Evolutionary conservation across 305 asterid genomes (phyloP).

Genomic region (Fraxinus baroniana): DNA sequence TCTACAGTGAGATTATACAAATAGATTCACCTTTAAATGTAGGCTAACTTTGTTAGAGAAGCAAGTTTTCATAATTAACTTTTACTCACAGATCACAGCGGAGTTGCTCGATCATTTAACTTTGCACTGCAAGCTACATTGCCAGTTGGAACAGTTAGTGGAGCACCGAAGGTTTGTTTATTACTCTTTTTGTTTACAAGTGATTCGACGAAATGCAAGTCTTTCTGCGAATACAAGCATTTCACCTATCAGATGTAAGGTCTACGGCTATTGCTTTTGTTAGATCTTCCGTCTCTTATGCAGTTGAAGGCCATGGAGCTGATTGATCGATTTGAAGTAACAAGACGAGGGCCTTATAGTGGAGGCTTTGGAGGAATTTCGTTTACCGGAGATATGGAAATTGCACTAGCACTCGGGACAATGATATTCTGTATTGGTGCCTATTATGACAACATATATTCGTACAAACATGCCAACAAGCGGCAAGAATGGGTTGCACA

Average conservation of each 20-base stretch:
- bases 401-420: neutral
- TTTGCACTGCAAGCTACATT: slow-evolving; percentile 74
- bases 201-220: neutral
- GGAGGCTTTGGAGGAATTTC: neutral
- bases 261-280: neutral
- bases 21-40: neutral
- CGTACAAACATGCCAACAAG: slow-evolving; percentile 41
- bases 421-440: too few relatives aligned
- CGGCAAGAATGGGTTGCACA: slow-evolving; percentile 84
- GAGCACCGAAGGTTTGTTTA: slow-evolving; percentile 76
- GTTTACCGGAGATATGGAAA: neutral
- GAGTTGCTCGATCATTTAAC: slow-evolving; percentile 76
- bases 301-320: slow-evolving; percentile 94
- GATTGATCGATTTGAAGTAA: too few relatives aligned
- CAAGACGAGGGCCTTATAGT: neutral
- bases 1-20: slow-evolving; percentile 64
- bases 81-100: slow-evolving; percentile 64
- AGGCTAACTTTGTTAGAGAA: neutral
- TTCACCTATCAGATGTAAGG: neutral
- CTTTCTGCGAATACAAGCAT: neutral
- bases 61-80: neutral
- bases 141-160: slow-evolving; percentile 91
- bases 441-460: neutral
- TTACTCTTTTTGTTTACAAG: neutral
- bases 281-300: neutral